Evolutionary conservation across 345 rosid species (phyloP), one percentile per base, ranked within the genome.

Genomic region (Triadica sebifera): DNA sequence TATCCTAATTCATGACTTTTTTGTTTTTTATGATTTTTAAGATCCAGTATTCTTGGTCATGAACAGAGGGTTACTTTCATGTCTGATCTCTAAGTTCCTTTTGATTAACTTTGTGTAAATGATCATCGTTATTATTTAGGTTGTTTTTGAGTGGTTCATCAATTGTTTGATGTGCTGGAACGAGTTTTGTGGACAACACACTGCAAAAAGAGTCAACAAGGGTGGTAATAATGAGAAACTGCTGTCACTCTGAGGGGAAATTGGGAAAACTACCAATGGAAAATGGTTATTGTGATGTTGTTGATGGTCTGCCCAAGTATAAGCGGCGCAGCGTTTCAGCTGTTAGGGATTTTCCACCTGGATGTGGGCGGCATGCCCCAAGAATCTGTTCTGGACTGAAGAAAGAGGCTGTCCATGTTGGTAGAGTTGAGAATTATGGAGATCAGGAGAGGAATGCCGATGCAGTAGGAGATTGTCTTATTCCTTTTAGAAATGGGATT

Each of bases 321-420:
- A 92, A 84, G 87, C 78, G 73, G 59, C 81, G 82, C 47, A 79
- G 50, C 69, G 82, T 84, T 82, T 83, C 74, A 52, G 91, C 86
- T 4, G 29, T 75, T 71, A 83, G 91, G 17, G 86, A 88, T 70
- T 89, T 81, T 46, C 89, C 97, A 0, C 76, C 81, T 19, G 88
- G 83, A 1, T 91, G 83, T 77, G 90, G 89, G 51, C 74, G 73
- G 25, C 5, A 56, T 74, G 79, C 81, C 22, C 25, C 67, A 12
- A 41, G 0, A 45, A 72, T 81, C 38, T 65, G 56, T 72, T 63
- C 45, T 2, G 75, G 45, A 63, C 62, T 41, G 6, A 51, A 57
- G 29, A 74, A 46, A 34, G 71, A 65, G 58, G 82, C 74, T 4
- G 53, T 57, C 66, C 37, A 13, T 15, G 46, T n/a, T 66, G 34